Conservation (phyloP, 2,329 filamentous ascomycete species). For the Sphaerulina vaccinii region DNA sequence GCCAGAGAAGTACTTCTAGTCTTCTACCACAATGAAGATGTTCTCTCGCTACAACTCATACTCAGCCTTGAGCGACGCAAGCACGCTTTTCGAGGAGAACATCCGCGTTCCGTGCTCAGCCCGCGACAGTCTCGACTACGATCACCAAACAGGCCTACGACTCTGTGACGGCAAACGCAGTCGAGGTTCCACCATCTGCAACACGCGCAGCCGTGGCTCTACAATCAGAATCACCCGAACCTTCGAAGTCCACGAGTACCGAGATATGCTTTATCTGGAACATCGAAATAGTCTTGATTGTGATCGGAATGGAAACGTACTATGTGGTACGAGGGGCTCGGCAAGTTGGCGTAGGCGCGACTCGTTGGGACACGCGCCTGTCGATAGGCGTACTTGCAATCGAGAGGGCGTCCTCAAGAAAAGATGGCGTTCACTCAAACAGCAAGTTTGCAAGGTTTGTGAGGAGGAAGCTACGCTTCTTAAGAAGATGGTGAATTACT, state of each 20-base stretch:
- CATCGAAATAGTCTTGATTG: conserved; percentile 5
- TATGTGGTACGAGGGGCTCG: background rate
- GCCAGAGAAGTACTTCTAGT: no score
- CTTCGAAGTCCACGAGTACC: background rate
- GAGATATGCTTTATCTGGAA: background rate
- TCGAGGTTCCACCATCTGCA: background rate
- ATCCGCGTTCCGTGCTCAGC: background rate
- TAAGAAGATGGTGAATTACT: background rate
- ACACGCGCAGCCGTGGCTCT: background rate
- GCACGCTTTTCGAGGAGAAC: no score
- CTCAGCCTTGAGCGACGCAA: background rate
- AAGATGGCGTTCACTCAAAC: background rate
- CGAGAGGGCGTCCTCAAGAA: background rate
- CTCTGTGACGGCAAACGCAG: background rate
- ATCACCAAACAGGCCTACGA: background rate
- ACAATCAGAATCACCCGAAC: background rate
- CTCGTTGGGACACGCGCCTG: no score
- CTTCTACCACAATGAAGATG: no score
- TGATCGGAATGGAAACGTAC: conserved; percentile 6
- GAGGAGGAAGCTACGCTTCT: background rate
- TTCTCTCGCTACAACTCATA: no score
- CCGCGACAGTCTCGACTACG: background rate
- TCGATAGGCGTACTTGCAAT: no score
- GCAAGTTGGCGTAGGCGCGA: background rate
- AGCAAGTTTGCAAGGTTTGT: background rate